Conservation (phyloP, 768 basidiomycete genomes). For the Mycena venus region DNA sequence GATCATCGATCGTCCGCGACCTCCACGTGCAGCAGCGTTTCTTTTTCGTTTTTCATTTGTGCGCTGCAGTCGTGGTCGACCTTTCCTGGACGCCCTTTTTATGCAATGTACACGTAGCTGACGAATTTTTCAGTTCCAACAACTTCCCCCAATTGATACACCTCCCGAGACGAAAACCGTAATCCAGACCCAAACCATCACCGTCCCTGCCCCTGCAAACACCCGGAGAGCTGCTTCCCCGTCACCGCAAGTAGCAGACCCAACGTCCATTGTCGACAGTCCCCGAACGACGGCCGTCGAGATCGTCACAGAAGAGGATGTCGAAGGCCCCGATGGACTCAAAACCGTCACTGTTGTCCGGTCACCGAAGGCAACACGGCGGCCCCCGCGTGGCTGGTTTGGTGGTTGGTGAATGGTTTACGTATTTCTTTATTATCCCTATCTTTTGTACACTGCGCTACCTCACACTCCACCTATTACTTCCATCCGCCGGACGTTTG, state of each 20-base stretch:
- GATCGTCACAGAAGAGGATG: slow-evolving; percentile 74
- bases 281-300: slow-evolving; percentile 84
- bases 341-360: slow-evolving; percentile 58
- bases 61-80: slow-evolving; percentile 19
- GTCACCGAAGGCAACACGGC: slow-evolving; percentile 59
- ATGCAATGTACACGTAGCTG: slow-evolving; percentile 25
- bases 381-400: slow-evolving; percentile 71
- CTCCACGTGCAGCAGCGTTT: slow-evolving; percentile 19
- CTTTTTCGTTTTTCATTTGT: background rate
- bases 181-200: slow-evolving; percentile 75
- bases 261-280: slow-evolving; percentile 69
- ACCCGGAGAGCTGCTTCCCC: slow-evolving; percentile 83
- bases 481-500: slow-evolving; percentile 32
- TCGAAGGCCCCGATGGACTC: slow-evolving; percentile 50
- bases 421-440: slow-evolving; percentile 48
- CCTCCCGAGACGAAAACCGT: slow-evolving; percentile 76
- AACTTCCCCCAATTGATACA: slow-evolving; percentile 33
- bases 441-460: slow-evolving; percentile 44
- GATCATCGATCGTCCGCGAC: slow-evolving; percentile 47
- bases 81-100: slow-evolving; percentile 22
- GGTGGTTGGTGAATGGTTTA: slow-evolving; percentile 63
- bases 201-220: slow-evolving; percentile 82
- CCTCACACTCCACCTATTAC: slow-evolving; percentile 6
- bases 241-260: slow-evolving; percentile 72
- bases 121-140: slow-evolving; percentile 25